Evolutionary conservation across 2,329 filamentous ascomycete genomes (phyloP).

Genomic region (Paecilomyces dactylethromorphus): DNA sequence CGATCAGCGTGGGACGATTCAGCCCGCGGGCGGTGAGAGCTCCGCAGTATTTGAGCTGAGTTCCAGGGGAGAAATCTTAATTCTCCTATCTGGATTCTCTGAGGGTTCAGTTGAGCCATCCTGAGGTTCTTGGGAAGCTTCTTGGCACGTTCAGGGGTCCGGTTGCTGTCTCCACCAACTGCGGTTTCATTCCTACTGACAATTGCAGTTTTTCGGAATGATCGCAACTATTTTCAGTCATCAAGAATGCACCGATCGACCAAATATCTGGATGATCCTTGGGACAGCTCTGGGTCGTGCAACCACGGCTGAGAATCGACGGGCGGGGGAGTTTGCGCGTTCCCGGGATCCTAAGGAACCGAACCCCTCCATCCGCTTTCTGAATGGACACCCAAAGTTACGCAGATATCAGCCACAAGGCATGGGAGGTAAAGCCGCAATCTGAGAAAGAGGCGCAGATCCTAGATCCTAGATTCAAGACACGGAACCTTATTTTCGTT

Average conservation of each 20-base stretch:
- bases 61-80: not conserved
- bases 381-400: not conserved
- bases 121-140: not conserved
- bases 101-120: not conserved
- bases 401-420: not conserved
- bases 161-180: not conserved
- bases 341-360: conserved; percentile 2
- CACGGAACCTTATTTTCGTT: not conserved
- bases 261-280: not conserved
- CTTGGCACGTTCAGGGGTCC: not conserved
- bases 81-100: not conserved
- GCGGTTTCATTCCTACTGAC: not conserved
- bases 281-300: not conserved
- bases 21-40: not conserved
- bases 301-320: not conserved
- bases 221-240: not conserved
- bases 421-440: not conserved
- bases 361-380: not conserved
- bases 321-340: not conserved
- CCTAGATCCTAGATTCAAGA: not conserved
- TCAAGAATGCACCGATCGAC: not conserved
- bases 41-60: not conserved
- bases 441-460: not conserved
- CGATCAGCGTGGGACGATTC: not conserved
- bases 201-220: not conserved